Evolutionary conservation across 768 basidiomycete genomes (phyloP).

Genomic region (Mycena maculata): DNA sequence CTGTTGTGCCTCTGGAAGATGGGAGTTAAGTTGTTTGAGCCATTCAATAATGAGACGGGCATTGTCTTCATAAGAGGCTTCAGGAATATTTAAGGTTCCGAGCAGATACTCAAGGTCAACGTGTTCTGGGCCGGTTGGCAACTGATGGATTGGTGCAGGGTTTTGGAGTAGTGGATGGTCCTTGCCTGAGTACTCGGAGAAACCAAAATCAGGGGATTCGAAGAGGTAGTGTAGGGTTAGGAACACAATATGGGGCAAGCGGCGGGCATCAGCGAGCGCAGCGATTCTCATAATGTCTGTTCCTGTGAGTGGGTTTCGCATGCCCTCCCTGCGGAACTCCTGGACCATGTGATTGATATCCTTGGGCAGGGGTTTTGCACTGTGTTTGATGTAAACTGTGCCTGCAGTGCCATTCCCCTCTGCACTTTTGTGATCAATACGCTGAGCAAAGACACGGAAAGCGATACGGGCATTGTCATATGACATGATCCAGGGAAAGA

Average conservation of each 20-base stretch:
- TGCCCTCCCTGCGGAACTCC: constrained; percentile 36
- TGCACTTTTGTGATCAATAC: constrained; percentile 47
- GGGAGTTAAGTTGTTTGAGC: constrained; percentile 42
- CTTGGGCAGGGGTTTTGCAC: constrained; percentile 31
- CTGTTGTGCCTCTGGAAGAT: constrained; percentile 36
- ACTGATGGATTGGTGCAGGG: constrained; percentile 37
- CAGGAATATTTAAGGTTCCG: constrained; percentile 47
- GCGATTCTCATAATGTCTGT: constrained; percentile 39
- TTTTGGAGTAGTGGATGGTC: constrained; percentile 34
- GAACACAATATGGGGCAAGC: constrained; percentile 29
- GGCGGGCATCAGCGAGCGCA: constrained; percentile 22
- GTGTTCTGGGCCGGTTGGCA: constrained; percentile 43
- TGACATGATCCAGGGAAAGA: constrained; percentile 44
- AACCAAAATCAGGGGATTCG: constrained; percentile 43
- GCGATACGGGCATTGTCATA: constrained; percentile 54
- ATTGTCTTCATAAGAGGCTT: constrained; percentile 56
- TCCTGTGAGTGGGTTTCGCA: constrained; percentile 38
- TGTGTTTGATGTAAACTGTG: constrained; percentile 47
- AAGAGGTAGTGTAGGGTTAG: constrained; percentile 43
- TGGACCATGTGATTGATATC: constrained; percentile 37
- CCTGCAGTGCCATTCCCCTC: constrained; percentile 52
- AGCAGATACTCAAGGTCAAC: constrained; percentile 49
- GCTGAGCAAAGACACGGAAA: constrained; percentile 51
- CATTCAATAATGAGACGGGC: constrained; percentile 44
- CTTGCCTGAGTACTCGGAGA: constrained; percentile 39